A percentile compares a stretch with the other conserved stretches of the same genome.
Conservation (phyloP, 108 stramenopile species). For the Epithemia pelagica region DNA sequence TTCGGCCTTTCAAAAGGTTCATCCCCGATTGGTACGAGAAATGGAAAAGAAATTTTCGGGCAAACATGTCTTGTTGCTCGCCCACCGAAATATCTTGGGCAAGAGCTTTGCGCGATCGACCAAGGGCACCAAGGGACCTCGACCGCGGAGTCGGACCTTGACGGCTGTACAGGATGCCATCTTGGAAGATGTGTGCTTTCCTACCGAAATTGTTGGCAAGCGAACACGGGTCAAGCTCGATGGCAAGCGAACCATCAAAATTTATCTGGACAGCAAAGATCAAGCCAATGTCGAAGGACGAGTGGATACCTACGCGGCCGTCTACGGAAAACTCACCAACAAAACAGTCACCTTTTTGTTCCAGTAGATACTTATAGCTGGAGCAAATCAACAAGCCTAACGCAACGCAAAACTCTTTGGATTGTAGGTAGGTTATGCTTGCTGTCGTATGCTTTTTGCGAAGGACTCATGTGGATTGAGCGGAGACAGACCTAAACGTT, state of each 20-base stretch:
- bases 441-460: too few relatives aligned
- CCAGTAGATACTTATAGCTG: constrained; percentile 34
- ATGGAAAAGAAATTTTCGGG: constrained; percentile 99
- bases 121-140: constrained; percentile 82
- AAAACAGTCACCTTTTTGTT: constrained; percentile 94
- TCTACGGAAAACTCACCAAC: constrained; percentile 98
- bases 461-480: too few relatives aligned
- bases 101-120: constrained; percentile 85
- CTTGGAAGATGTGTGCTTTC: constrained; percentile 98
- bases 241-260: constrained; percentile 94
- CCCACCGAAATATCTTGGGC: constrained; percentile 97
- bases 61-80: constrained; percentile 93
- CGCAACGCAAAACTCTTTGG: neutral
- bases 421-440: too few relatives aligned
- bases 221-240: constrained; percentile 96
- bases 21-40: constrained; percentile 93
- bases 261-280: constrained; percentile 95
- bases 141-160: constrained; percentile 95
- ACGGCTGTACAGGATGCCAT: constrained; percentile 97
- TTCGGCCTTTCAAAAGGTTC: constrained; percentile 94
- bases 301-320: constrained; percentile 93
- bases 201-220: constrained; percentile 99
- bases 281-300: constrained; percentile 94
- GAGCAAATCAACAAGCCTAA: neutral
- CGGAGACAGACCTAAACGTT: too few relatives aligned